Conservation (phyloP, 2,329 filamentous ascomycete species). For the Hypoxylon sp. region DNA sequence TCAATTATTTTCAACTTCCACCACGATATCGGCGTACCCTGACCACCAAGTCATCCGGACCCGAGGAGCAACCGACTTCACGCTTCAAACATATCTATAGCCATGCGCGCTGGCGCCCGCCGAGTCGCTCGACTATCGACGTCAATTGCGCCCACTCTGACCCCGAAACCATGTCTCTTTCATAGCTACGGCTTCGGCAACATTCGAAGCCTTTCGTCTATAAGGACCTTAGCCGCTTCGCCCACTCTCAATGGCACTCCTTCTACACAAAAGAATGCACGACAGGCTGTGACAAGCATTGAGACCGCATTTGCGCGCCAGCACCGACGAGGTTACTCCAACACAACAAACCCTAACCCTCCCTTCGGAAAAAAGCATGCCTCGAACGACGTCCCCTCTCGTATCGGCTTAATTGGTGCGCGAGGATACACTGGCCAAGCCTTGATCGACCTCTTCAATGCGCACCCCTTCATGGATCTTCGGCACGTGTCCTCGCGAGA, state of each 20-base stretch:
- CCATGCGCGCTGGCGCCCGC: neutral
- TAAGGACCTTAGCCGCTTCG: no score
- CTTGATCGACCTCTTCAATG: constrained; percentile 84
- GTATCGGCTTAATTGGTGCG: constrained; percentile 5
- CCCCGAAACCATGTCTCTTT: no score
- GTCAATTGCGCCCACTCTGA: neutral
- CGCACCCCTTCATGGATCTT: constrained; percentile 89
- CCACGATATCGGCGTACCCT: no score
- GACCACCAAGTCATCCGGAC: no score
- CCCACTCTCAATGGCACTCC: no score
- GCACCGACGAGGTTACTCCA: constrained; percentile 46
- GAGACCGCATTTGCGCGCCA: constrained; percentile 41
- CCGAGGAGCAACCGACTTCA: no score
- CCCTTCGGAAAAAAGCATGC: constrained; percentile 29
- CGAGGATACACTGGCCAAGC: constrained; percentile 90
- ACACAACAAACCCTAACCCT: constrained; percentile 19
- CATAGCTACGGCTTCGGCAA: no score
- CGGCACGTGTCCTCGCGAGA: constrained; percentile 93
- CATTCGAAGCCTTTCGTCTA: no score
- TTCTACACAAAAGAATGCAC: no score
- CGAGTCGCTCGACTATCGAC: neutral
- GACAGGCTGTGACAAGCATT: no score
- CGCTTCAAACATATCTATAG: neutral
- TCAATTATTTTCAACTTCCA: no score
- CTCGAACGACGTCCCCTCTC: constrained; percentile 51